Conservation (phyloP, 1,284 basidiomycete genomes). For the Spongiforma sp. region DNA sequence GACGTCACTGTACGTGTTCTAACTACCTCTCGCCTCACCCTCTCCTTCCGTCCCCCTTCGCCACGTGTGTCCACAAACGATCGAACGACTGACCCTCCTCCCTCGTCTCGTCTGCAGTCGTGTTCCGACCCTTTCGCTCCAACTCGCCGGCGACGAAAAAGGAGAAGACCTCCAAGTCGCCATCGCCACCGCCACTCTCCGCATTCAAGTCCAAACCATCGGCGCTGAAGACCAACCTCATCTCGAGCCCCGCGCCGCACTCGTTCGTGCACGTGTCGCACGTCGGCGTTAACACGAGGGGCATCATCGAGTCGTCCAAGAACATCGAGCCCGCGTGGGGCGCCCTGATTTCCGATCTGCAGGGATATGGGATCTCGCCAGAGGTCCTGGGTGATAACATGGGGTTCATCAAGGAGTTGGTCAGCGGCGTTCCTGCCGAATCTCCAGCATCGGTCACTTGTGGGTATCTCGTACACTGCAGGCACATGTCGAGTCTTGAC, state of each 20-base stretch:
- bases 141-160: conserved; percentile 32
- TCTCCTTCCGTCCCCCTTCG: background rate
- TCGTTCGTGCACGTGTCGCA: conserved; percentile 91
- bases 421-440: conserved; percentile 40
- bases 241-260: conserved; percentile 73
- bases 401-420: conserved; percentile 71
- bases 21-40: no score
- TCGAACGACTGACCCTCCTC: conserved; percentile 9
- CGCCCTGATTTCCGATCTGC: conserved; percentile 65
- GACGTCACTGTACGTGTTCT: conserved; percentile 38
- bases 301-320: conserved; percentile 71
- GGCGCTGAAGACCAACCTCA: conserved; percentile 59
- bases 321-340: conserved; percentile 84
- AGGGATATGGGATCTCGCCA: conserved; percentile 59
- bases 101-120: conserved; percentile 18
- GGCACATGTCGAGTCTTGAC: conserved; percentile 4
- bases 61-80: background rate
- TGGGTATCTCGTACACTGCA: no score
- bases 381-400: conserved; percentile 63
- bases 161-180: conserved; percentile 10
- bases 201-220: conserved; percentile 25
- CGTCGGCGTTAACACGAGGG: conserved; percentile 78
- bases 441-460: background rate
- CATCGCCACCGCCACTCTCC: background rate
- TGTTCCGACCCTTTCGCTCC: conserved; percentile 34